Percentiles rank a stretch among this genome's conserved stretches.
Conservation (phyloP, 192 early-diverging fungal genomes). For the Podila epigama region DNA sequence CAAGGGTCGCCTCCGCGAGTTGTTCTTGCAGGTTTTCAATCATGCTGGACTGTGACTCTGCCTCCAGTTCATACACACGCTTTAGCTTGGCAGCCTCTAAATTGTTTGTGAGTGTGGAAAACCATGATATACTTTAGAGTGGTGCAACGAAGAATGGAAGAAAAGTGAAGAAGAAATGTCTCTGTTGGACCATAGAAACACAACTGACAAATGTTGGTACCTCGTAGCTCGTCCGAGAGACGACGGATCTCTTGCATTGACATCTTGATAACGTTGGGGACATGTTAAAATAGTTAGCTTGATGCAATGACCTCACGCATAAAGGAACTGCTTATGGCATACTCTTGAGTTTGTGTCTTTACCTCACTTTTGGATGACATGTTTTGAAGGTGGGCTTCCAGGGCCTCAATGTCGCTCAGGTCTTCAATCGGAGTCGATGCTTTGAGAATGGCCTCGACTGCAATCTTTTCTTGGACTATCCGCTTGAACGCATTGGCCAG, state of each 20-base stretch:
- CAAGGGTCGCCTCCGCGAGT: background rate
- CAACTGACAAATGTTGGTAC: background rate
- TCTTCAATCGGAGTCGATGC: conserved; percentile 44
- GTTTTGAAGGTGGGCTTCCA: conserved; percentile 49
- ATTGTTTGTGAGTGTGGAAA: background rate
- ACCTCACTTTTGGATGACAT: conserved; percentile 46
- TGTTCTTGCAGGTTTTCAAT: conserved; percentile 25
- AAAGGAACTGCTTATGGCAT: no score
- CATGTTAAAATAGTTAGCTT: no score
- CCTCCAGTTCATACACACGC: conserved; percentile 14
- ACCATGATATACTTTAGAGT: background rate
- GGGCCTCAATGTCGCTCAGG: conserved; percentile 39
- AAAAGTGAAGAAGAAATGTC: background rate
- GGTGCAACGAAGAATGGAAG: background rate
- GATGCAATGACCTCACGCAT: no score
- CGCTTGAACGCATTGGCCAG: conserved; percentile 41
- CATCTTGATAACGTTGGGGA: conserved; percentile 20
- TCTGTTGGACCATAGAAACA: background rate
- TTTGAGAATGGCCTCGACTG: conserved; percentile 36
- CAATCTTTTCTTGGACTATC: conserved; percentile 44
- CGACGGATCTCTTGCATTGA: conserved; percentile 50
- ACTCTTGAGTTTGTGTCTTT: no score
- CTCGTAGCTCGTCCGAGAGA: conserved; percentile 28
- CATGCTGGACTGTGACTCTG: conserved; percentile 6
- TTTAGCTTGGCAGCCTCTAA: conserved; percentile 11